Percentiles rank a stretch among this genome's conserved stretches.
These are phyloP conservation scores for Solanum clarkiae DNA, from an alignment of 257 asterid genomes.

Conservation along the genomic window DNA sequence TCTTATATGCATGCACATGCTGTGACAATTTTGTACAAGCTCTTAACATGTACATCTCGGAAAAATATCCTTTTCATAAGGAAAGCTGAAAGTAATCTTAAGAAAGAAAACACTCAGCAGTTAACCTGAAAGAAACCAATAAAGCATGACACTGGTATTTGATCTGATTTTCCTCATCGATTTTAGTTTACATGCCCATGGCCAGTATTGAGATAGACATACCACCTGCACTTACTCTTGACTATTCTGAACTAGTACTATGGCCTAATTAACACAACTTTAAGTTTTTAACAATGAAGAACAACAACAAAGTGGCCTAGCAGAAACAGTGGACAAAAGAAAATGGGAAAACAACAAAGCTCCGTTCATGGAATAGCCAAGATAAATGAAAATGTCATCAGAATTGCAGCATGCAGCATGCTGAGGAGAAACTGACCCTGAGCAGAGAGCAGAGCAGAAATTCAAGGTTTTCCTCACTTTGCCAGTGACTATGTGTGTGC, in stretches of 20 bases:
- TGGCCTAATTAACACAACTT: not conserved
- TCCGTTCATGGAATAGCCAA: not conserved
- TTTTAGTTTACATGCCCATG: not conserved
- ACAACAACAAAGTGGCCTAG: not conserved
- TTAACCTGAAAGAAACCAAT: not conserved
- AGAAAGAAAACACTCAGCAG: not conserved
- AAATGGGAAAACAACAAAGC: not conserved
- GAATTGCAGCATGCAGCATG: not conserved
- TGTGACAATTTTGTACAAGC: not conserved
- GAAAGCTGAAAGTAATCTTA: not conserved
- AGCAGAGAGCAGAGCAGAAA: constrained; percentile 86
- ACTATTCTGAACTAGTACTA: not conserved
- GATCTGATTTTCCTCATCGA: not conserved
- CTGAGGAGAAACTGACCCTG: constrained; percentile 57
- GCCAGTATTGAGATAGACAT: not conserved
- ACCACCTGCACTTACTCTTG: not conserved
- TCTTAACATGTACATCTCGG: not conserved
- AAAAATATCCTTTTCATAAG: not conserved
- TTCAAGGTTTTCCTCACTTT: constrained; percentile 70
- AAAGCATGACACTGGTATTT: not conserved
- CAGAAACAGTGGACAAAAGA: not conserved
- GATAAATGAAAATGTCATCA: not conserved
- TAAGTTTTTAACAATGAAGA: not conserved
- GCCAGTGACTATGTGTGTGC: constrained; percentile 83
- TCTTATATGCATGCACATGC: not conserved